Base-by-base conservation (phyloP, 345 rosid species). In the Murraya koenigii region DNA sequence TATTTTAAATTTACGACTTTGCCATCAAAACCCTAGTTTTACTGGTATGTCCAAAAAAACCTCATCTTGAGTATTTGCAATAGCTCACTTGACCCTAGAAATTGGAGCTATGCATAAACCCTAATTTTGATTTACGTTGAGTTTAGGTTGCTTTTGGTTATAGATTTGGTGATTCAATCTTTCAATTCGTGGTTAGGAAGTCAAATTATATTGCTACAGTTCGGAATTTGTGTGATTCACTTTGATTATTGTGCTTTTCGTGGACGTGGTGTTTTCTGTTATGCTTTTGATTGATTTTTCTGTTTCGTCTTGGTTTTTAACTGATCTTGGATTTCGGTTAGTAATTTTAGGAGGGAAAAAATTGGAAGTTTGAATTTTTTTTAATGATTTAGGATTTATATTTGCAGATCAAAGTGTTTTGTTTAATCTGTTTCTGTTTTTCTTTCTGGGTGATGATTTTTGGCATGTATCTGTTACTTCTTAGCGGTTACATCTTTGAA, bases 1-100 rank as follows among this genome's bases (percentile, higher is more conserved):
- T 54, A 20, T 81, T 71, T 0, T 54, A 19, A 71, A 67, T 78
- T 83, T 78, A 72, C 86, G 79, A 77, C 80, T 82, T 83, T 82
- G 75, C 82, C 81, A 82, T 82, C 82, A 80, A 86, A 91, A 88
- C 92, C 95, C 90, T 85, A 86, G 82, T 71, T 79, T 63, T 13
- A 41, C 52, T 78, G 54, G 39, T 71, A 41, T 80, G 52, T 62
- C 79, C 26, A 22, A 47, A 17, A 17, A 59, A 44, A 64, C 55
- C 17, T 30, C 73, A 66, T 68, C 75, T 65, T 11, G 22, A 69
- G 72, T 77, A n/a, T 44, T 68, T 36, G 36, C 39, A 2, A 41
- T 68, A 64, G 81, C 77, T 83, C 63, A 55, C 39, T 76, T 32
- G 41, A 28, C 66, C 61, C 17, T 25, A 25, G 41, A 32, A 66